Evolutionary conservation across 2,329 filamentous ascomycete species (phyloP), one percentile per base, ranked within the genome.

Genomic region (Arachnomyces sp.): DNA sequence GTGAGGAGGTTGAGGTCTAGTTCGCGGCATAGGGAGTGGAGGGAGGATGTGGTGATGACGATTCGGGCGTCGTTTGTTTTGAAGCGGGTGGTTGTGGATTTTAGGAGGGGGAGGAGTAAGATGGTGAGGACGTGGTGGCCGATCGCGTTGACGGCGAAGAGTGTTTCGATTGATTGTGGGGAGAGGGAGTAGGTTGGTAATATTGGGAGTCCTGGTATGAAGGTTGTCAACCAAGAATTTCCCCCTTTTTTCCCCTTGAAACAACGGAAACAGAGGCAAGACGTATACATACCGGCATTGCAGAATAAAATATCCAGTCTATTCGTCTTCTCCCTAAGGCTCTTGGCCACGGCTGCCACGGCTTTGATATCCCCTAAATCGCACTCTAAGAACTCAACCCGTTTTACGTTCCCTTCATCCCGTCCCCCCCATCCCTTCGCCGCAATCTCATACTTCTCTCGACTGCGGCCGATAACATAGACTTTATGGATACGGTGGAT

Each of bases 81-180:
- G 32, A 57, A 35, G 2, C 35, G 33, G 18, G 30, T 31, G 12
- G 48, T 42, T 2, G 49, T 51, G 2, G 43, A 31, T 28, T 51
- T 50, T 18, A 59, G 34, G n/a, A 54, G 42, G 0, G 68, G 63
- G 3, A 53, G 54, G 3, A 77, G 59, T 3, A 74, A 62, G 39
- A 68, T 66, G 49, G 72, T 70, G 0, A 76, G 62, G 2, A 74
- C 53, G 11, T 70, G 65, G 47, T 76, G 69, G 4, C 72, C 72
- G 31, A 74, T 60, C 45, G 75, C 69, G 41, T 64, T 70, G 45
- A 73, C 59, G 3, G 58, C 69, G 46, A 77, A 77, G 5, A 66
- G 69, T 25, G 52, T 47, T 48, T 76, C 73, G 31, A 73, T 51
- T 6, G 67, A 66, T 14, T 74, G 47, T 2, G 50, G 47, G 6